Evolutionary conservation across 202 grass and related monocot species (phyloP).

Genomic region (Saccharum hybrid): DNA sequence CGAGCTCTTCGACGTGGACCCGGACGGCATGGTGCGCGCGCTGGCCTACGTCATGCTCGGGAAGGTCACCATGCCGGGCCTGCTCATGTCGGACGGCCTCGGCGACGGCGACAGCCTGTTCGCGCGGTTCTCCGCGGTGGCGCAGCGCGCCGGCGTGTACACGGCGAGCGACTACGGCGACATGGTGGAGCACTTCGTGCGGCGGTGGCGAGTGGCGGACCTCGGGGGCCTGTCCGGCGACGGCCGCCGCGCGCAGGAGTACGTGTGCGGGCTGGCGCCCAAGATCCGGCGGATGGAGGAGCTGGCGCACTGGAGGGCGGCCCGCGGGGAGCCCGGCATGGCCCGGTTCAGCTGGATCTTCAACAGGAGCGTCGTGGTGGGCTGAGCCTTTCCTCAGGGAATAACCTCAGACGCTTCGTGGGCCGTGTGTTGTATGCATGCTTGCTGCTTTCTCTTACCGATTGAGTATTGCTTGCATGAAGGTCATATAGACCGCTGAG

Average conservation of each 20-base stretch:
- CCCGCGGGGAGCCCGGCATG: neutral
- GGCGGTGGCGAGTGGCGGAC: slow-evolving; percentile 52
- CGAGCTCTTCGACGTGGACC: slow-evolving; percentile 60
- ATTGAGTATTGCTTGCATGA: neutral
- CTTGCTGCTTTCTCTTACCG: neutral
- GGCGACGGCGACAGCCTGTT: slow-evolving; percentile 38
- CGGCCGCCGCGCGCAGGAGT: slow-evolving; percentile 61
- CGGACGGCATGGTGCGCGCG: slow-evolving; percentile 59
- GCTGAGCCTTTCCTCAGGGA: neutral
- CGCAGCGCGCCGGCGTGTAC: slow-evolving; percentile 61
- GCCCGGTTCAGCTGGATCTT: slow-evolving; percentile 58
- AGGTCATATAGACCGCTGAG: neutral
- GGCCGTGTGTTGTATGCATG: neutral
- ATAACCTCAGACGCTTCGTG: neutral
- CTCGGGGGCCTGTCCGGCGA: slow-evolving; percentile 58
- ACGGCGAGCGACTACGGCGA: slow-evolving; percentile 70
- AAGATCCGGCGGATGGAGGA: slow-evolving; percentile 51
- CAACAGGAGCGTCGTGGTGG: slow-evolving; percentile 24
- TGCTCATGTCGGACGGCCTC: slow-evolving; percentile 50
- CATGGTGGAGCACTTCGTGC: slow-evolving; percentile 61
- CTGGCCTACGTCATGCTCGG: slow-evolving; percentile 60
- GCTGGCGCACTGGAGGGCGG: slow-evolving; percentile 31
- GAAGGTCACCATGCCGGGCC: slow-evolving; percentile 62
- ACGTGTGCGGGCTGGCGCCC: slow-evolving; percentile 49
- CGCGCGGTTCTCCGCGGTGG: slow-evolving; percentile 56